A percentile compares a stretch with the other conserved stretches of the same genome.
phyloP scores from a whole-genome alignment of 2,329 filamentous ascomycete genomes.

The Alternaria sp. region DNA sequence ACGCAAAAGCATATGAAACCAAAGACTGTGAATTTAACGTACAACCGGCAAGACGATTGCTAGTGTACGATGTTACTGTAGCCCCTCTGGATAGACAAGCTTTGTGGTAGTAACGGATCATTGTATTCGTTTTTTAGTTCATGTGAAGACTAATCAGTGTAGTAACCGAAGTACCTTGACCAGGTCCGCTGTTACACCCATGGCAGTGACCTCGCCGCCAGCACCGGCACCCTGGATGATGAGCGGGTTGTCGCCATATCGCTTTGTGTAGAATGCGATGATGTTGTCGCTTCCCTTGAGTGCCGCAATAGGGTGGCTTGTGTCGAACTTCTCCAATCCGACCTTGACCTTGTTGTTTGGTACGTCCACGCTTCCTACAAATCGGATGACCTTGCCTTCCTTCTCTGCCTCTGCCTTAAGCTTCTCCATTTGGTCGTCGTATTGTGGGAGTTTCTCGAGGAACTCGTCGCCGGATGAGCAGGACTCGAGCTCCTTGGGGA shows the following conservation, averaged over 20 bases:
- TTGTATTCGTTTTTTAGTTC: not conserved
- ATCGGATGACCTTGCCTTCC: constrained; percentile 90
- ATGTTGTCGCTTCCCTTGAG: constrained; percentile 99
- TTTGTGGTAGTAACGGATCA: not conserved
- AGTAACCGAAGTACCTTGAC: constrained; percentile 84
- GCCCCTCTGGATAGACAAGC: not conserved
- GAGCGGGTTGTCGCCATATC: constrained; percentile 88
- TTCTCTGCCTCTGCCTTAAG: constrained; percentile 84
- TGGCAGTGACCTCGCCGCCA: constrained; percentile 93
- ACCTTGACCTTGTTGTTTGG: constrained; percentile 84
- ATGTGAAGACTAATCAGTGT: constrained; percentile 44
- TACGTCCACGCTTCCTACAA: constrained; percentile 92
- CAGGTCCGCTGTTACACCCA: constrained; percentile 94
- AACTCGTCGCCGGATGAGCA: constrained; percentile 83
- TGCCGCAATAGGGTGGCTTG: constrained; percentile 87
- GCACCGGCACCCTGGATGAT: constrained; percentile 95
- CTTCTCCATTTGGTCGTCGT: constrained; percentile 88
- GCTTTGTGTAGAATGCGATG: constrained; percentile 96
- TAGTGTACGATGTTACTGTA: not conserved
- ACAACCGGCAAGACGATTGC: not conserved
- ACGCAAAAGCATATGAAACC: not conserved
- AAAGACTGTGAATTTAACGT: not conserved
- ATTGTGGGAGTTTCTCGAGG: constrained; percentile 77
- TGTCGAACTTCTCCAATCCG: constrained; percentile 82
- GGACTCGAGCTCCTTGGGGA: constrained; percentile 83